phyloP scores from a whole-genome alignment of 768 basidiomycete genomes.

The Tephrocybe sp. region DNA sequence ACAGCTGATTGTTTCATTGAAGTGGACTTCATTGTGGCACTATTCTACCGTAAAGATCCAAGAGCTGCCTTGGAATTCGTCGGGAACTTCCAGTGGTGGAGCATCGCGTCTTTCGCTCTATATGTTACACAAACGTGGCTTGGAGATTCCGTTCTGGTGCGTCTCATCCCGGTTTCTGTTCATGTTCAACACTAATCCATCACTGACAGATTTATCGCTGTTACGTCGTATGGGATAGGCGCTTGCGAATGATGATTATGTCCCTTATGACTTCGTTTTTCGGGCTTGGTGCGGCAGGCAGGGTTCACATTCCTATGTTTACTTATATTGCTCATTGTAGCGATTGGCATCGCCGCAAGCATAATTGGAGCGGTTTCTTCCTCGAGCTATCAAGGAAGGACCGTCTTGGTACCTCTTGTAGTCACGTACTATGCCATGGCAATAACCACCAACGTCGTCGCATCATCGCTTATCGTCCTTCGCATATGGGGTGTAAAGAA shows the following conservation, averaged over 20 bases:
- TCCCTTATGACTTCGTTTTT: conserved; percentile 8
- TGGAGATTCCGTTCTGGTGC: conserved; percentile 10
- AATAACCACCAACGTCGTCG: conserved; percentile 11
- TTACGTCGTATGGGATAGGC: conserved; percentile 12
- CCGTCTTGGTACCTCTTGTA: conserved; percentile 7
- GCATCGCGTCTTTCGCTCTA: conserved; percentile 1
- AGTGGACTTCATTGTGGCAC: conserved; percentile 3
- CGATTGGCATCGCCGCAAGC: conserved; percentile 9
- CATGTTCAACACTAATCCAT: not conserved
- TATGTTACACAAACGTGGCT: conserved; percentile 13
- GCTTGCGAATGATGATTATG: not conserved
- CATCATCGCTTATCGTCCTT: conserved; percentile 15
- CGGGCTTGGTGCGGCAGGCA: conserved; percentile 7
- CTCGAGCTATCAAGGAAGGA: not conserved
- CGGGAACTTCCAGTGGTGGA: conserved; percentile 13
- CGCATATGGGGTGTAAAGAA: conserved; percentile 16
- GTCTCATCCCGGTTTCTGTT: not conserved
- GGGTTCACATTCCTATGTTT: too few species aligned
- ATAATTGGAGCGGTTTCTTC: not conserved
- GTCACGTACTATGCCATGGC: conserved; percentile 12
- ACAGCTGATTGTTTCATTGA: conserved; percentile 6
- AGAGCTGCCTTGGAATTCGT: not conserved
- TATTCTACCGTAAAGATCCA: conserved; percentile 3
- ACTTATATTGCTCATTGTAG: too few species aligned
- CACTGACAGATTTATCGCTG: conserved; percentile 15